A percentile compares a stretch with the other conserved stretches of the same genome.
Evolutionary conservation across 768 basidiomycete species (phyloP).

Genomic region (Boletus subparvulus): DNA sequence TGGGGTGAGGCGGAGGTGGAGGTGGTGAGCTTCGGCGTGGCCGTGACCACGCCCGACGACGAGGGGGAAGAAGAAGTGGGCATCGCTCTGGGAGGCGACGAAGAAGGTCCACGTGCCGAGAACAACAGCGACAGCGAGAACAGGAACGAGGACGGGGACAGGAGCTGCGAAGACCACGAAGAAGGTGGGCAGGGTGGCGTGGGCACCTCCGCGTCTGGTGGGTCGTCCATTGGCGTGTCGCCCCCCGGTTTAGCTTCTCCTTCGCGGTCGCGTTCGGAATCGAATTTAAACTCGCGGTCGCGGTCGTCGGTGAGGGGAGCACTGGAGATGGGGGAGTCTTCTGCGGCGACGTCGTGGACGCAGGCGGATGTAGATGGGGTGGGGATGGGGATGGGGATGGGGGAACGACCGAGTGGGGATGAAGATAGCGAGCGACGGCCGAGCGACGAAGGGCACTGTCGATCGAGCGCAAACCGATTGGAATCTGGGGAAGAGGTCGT

Average conservation of each 20-base stretch:
- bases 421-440: conserved; percentile 5
- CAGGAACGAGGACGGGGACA: neutral
- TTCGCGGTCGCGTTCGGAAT: conserved; percentile 3
- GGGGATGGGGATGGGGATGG: neutral
- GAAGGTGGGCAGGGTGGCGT: neutral
- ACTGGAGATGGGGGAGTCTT: conserved; percentile 20
- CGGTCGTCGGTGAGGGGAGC: conserved; percentile 18
- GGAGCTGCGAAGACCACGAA: neutral
- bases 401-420: conserved; percentile 2
- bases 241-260: neutral
- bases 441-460: neutral
- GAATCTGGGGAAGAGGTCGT: neutral
- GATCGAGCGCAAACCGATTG: neutral
- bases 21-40: conserved; percentile 14
- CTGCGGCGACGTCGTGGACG: conserved; percentile 31
- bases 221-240: neutral
- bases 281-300: conserved; percentile 13
- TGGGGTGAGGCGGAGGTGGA: neutral
- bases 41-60: conserved; percentile 14
- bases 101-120: neutral
- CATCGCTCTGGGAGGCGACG: neutral
- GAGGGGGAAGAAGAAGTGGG: neutral
- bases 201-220: neutral
- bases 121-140: neutral
- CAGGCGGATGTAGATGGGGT: conserved; percentile 13